phyloP scores from a whole-genome alignment of 1,139 yeast genomes.

The Pichia sp. region DNA sequence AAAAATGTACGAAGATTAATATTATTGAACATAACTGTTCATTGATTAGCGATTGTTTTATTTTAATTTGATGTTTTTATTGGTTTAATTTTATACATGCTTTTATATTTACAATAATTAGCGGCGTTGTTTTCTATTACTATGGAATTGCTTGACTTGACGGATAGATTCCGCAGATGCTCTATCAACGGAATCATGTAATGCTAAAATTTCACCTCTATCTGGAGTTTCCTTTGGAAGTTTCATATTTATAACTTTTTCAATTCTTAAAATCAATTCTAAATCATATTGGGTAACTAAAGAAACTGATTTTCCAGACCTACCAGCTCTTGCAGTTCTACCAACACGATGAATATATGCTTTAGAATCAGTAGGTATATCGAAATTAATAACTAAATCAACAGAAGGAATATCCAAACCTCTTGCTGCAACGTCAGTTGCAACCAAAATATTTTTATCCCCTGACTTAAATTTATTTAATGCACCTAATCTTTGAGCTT shows the following conservation, averaged over 20 bases:
- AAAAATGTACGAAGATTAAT: too few species aligned
- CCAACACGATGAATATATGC: constrained; percentile 97
- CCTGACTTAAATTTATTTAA: constrained; percentile 89
- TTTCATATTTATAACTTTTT: constrained; percentile 74
- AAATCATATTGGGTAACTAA: constrained; percentile 92
- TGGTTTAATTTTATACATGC: not conserved
- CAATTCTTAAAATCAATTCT: constrained; percentile 81
- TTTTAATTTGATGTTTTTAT: not conserved
- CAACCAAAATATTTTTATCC: constrained; percentile 72
- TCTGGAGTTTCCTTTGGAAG: constrained; percentile 80
- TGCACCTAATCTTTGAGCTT: constrained; percentile 88
- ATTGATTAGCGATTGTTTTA: too few species aligned
- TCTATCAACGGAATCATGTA: constrained; percentile 84
- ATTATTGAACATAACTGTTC: too few species aligned
- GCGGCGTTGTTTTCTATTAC: constrained; percentile 28
- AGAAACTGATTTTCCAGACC: constrained; percentile 87
- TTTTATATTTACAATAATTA: not conserved
- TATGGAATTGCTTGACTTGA: constrained; percentile 72
- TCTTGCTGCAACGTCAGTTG: constrained; percentile 97
- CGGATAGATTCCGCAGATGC: constrained; percentile 88
- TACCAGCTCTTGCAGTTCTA: constrained; percentile 97
- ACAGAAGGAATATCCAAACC: constrained; percentile 96
- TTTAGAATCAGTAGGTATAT: constrained; percentile 96
- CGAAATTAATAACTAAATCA: constrained; percentile 87
- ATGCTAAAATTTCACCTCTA: constrained; percentile 66